Evolutionary conservation across 2,329 filamentous ascomycete genomes (phyloP), one percentile per base, ranked within the genome.

Genomic region (Sporothrix pallida): DNA sequence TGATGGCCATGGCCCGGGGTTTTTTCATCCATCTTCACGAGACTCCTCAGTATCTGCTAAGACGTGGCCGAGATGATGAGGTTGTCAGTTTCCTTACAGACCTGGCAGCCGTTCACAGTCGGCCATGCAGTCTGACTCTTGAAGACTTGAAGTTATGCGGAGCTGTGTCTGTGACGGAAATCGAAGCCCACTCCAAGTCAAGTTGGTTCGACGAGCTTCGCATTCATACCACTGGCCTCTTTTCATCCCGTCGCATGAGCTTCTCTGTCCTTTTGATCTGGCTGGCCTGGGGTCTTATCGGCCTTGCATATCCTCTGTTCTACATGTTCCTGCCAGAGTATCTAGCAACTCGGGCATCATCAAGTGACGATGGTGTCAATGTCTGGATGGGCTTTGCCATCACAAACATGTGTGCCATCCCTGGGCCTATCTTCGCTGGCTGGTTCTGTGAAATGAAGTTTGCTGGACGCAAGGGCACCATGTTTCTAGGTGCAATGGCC

Each of bases 291-390:
- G 56, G 23, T 8, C 26, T 60, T 13, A 60, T 60, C 5, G 56
- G 56, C 13, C 56, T 60, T 3, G 56, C 56, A 2, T 60, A 60
- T 9, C 26, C 56, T 17, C 56, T 60, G 12, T 60, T 60, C 26
- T 60, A 60, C 56, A 60, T 60, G 26, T 60, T 60, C 13, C 5
- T 60, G 13, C 56, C 56, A 6, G 56, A 60, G 12, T 60, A 60
- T 15, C 8, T 60, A 12, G 56, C 56, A 0, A 60, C 26, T 8
- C 48, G 48, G 5, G 48, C 13, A 26, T 9, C 56, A 37, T 37
- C 56, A 8, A 15, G 31, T 15, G 26, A 56, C 1, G 52, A 60
- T 2, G 17, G 10, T 15, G 26, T 17, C 12, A 60, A 60, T 17
- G 56, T 60, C 56, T 60, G 56, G 56, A 26, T 60, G 12, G 23